These are phyloP conservation scores for Pichia heedii DNA, from an alignment of 805 yeast species.

Conservation along the genomic window DNA sequence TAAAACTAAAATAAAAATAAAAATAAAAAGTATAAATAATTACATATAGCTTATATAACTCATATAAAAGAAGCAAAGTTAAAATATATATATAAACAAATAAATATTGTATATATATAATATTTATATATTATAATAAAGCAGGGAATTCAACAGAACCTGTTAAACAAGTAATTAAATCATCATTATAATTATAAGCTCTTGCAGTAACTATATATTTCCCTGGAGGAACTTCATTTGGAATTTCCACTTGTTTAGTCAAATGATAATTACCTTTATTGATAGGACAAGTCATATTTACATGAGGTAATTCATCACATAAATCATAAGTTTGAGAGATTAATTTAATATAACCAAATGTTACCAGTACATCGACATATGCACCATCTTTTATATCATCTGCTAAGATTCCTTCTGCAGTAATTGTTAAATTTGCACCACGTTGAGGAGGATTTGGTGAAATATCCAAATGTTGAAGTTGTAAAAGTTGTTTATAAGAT, in stretches of 20 bases:
- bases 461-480: conserved; percentile 49
- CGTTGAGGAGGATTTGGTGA: conserved; percentile 84
- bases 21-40: too few relatives aligned
- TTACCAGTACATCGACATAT: conserved; percentile 88
- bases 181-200: conserved; percentile 81
- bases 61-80: too few relatives aligned
- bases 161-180: conserved; percentile 72
- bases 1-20: too few relatives aligned
- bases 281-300: conserved; percentile 81
- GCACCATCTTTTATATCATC: conserved; percentile 70
- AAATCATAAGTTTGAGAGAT: conserved; percentile 86
- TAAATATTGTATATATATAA: not conserved
- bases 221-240: conserved; percentile 93
- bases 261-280: conserved; percentile 58
- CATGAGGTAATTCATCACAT: conserved; percentile 79
- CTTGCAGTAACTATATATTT: conserved; percentile 78
- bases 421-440: conserved; percentile 74
- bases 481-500: conserved; percentile 51
- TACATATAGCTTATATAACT: too few relatives aligned
- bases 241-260: conserved; percentile 70
- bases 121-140: conserved; percentile 1
- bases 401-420: conserved; percentile 59
- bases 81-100: not conserved
- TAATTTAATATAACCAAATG: conserved; percentile 84
- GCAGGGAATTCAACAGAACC: conserved; percentile 55